Evolutionary conservation across 2,329 filamentous ascomycete species (phyloP), one percentile per base, ranked within the genome.

Genomic region (Zymoseptoria crescenta): DNA sequence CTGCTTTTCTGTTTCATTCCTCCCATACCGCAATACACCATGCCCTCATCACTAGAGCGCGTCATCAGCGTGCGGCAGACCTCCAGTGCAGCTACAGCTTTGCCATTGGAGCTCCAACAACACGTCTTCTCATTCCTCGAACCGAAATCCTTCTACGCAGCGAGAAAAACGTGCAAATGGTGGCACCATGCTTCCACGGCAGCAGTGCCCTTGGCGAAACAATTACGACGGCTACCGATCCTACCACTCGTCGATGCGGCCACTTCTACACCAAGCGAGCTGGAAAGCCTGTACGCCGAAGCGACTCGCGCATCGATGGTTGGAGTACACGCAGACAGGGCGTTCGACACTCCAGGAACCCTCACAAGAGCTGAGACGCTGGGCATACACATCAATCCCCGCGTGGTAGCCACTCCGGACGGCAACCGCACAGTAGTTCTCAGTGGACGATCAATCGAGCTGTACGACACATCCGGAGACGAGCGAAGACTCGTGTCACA

Each of bases 51-150:
- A 10, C 53, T 65, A 48, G 56, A 65, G 41, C 64, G 62, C 54
- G 55, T 56, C 27, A 49, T 60, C 29, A 64, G 61, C 54, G 60
- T 62, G 10, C 52, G 53, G 27, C 64, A 65, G 56, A 62, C 62
- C 16, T 58, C 58, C 6, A 60, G 53, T 52, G 62, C 67, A 52
- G 65, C 67, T 5, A 68, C 67, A 9, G 59, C 62, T 53, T 64
- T 73, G 4, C 71, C 70, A 41, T 59, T 72, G 10, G 71, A 73
- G 56, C 61, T 73, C 35, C 71, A 71, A 55, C 71, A 72, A 61
- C 70, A 71, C 24, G 60, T 72, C 55, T 73, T 70, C 63, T 58
- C 63, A 27, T 67, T 62, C 59, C 67, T 73, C 50, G 70, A 72
- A 49, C 62, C 69, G 7, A 64, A 60, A 50, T 70, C 70, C 2